Conservation (phyloP, 768 basidiomycete species). For the Lactifluus echinatus region DNA sequence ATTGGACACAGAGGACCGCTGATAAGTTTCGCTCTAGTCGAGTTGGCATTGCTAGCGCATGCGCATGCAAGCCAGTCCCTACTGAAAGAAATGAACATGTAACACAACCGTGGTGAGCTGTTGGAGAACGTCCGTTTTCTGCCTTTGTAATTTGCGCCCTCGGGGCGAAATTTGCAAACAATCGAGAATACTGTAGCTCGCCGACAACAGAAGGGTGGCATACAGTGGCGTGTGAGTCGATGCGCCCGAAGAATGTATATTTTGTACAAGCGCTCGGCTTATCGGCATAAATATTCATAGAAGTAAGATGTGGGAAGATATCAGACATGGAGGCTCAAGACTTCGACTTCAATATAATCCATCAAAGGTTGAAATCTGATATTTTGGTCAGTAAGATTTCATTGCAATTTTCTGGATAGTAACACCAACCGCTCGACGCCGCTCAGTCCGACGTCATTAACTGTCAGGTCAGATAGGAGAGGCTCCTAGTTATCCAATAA, state of each 20-base stretch:
- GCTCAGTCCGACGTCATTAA: not conserved
- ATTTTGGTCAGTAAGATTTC: not conserved
- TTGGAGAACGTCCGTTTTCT: not conserved
- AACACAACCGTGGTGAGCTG: not conserved
- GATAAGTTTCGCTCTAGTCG: no score
- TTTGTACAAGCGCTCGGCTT: not conserved
- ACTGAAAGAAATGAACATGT: no score
- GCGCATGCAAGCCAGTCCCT: no score
- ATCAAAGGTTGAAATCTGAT: no score
- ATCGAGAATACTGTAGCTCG: not conserved
- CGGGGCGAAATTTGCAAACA: not conserved
- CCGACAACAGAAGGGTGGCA: not conserved
- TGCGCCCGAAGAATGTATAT: not conserved
- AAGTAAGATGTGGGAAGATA: no score
- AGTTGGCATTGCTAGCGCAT: no score
- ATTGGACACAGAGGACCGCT: no score
- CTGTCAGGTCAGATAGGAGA: no score
- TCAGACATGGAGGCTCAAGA: no score
- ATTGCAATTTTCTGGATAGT: not conserved
- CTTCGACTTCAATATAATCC: no score
- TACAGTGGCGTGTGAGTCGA: not conserved
- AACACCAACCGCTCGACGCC: not conserved
- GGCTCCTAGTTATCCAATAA: not conserved
- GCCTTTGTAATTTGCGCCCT: not conserved
- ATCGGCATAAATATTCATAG: not conserved